A percentile compares a stretch with the other conserved stretches of the same genome.
phyloP scores from a whole-genome alignment of 768 basidiomycete species.

The Pseudohyphozyma bogoriensis region DNA sequence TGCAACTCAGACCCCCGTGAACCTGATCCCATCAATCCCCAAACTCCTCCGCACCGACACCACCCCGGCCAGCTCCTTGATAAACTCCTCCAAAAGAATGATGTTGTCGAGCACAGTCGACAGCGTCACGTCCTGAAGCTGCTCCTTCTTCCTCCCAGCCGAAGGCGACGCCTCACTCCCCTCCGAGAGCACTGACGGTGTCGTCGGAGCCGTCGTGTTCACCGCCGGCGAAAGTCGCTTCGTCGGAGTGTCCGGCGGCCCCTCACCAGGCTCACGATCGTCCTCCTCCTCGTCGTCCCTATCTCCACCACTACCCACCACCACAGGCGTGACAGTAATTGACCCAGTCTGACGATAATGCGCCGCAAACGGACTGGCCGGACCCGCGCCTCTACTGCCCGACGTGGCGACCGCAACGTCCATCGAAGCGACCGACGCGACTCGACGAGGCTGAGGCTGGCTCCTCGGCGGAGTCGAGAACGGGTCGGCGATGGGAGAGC shows the following conservation, averaged over 20 bases:
- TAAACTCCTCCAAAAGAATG: conserved; percentile 84
- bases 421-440: conserved; percentile 12
- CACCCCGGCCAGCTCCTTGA: conserved; percentile 82
- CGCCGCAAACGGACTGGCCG: conserved; percentile 65
- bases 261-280: no score
- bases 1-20: no score
- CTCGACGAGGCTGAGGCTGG: conserved; percentile 3
- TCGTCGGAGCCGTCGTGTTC: background rate
- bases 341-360: conserved; percentile 73
- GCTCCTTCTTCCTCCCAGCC: conserved; percentile 31
- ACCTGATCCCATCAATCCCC: conserved; percentile 55
- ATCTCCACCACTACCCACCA: conserved; percentile 38
- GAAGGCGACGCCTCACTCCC: conserved; percentile 2
- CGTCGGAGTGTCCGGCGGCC: conserved; percentile 12
- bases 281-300: conserved; percentile 31
- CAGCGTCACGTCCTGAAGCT: conserved; percentile 53
- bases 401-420: background rate
- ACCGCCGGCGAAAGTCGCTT: conserved; percentile 6
- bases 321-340: conserved; percentile 60
- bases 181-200: conserved; percentile 1
- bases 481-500: conserved; percentile 26
- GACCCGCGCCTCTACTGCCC: background rate
- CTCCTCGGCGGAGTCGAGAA: conserved; percentile 31
- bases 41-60: conserved; percentile 71
- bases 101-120: conserved; percentile 84